phyloP scores from a whole-genome alignment of 2,329 filamentous ascomycete genomes.

The Aurifilum marmelostoma region DNA sequence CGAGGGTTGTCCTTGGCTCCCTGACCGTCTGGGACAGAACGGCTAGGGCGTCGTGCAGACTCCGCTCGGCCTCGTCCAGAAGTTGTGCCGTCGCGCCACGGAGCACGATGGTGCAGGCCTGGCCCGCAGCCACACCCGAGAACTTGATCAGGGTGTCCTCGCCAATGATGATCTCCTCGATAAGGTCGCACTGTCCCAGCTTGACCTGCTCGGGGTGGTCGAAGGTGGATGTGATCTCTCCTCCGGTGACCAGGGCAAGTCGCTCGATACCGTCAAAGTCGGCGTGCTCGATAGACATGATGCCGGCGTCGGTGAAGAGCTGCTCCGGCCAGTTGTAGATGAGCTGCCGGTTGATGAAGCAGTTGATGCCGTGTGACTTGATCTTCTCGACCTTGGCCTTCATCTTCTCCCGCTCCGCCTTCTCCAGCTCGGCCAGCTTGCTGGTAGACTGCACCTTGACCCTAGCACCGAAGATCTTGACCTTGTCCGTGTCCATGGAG shows the following conservation, averaged over 20 bases:
- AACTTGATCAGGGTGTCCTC: constrained; percentile 98
- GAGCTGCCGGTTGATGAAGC: constrained; percentile 98
- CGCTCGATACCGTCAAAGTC: constrained; percentile 99
- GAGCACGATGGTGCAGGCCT: constrained; percentile 95
- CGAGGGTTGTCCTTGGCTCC: constrained; percentile 91
- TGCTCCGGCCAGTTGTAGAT: constrained; percentile 99
- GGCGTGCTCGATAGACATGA: constrained; percentile 97
- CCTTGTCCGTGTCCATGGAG: constrained; percentile 99
- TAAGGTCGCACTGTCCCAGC: constrained; percentile 90
- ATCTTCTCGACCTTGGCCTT: constrained; percentile 98
- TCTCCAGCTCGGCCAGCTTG: constrained; percentile 97
- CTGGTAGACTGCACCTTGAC: constrained; percentile 96
- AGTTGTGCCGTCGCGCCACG: constrained; percentile 96
- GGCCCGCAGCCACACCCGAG: constrained; percentile 89
- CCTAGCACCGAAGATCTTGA: constrained; percentile 98
- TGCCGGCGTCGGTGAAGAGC: constrained; percentile 95
- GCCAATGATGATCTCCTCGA: constrained; percentile 97
- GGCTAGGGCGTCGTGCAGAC: constrained; percentile 91
- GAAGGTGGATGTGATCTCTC: constrained; percentile 96
- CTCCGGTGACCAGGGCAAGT: constrained; percentile 90
- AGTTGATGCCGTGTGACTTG: constrained; percentile 98
- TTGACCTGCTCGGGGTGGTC: constrained; percentile 98
- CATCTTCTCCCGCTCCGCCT: constrained; percentile 99
- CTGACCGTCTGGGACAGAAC: constrained; percentile 96
- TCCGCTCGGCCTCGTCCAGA: constrained; percentile 94